Conservation (phyloP, 108 stramenopile genomes). For the Asterionellopsis glacialis region DNA sequence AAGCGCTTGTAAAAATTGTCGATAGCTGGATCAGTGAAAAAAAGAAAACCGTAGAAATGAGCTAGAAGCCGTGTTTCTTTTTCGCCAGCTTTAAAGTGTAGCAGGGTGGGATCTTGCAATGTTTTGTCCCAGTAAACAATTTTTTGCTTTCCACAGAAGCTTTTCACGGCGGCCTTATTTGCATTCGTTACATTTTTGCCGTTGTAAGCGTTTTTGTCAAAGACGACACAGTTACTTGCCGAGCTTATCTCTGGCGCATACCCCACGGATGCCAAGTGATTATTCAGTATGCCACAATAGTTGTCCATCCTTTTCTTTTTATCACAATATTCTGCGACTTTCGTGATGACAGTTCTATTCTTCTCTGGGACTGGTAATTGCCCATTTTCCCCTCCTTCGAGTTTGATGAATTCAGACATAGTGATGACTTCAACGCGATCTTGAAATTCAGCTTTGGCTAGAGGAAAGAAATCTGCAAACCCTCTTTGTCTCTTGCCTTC, state of each 20-base stretch:
- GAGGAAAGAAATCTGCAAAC: constrained; percentile 81
- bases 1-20: constrained; percentile 77
- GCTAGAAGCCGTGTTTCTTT: constrained; percentile 65
- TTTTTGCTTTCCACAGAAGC: constrained; percentile 29
- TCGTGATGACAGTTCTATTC: constrained; percentile 29
- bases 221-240: constrained; percentile 46
- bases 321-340: constrained; percentile 44
- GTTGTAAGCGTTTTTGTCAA: constrained; percentile 57
- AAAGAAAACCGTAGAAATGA: constrained; percentile 77
- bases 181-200: constrained; percentile 7
- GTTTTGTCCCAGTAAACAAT: constrained; percentile 29
- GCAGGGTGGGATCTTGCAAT: constrained; percentile 35
- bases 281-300: constrained; percentile 19
- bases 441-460: constrained; percentile 40
- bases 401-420: constrained; percentile 54
- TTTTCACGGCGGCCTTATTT: constrained; percentile 4
- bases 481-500: constrained; percentile 41
- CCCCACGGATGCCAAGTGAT: constrained; percentile 45
- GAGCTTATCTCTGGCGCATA: constrained; percentile 40
- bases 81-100: constrained; percentile 65
- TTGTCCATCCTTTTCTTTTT: constrained; percentile 11
- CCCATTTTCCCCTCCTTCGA: constrained; percentile 48
- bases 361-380: constrained; percentile 40
- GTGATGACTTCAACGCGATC: constrained; percentile 45
- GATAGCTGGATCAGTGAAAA: constrained; percentile 65